Base-by-base conservation (phyloP, 371 early-diverging fungal species). In the Capillidium heterosporum region DNA sequence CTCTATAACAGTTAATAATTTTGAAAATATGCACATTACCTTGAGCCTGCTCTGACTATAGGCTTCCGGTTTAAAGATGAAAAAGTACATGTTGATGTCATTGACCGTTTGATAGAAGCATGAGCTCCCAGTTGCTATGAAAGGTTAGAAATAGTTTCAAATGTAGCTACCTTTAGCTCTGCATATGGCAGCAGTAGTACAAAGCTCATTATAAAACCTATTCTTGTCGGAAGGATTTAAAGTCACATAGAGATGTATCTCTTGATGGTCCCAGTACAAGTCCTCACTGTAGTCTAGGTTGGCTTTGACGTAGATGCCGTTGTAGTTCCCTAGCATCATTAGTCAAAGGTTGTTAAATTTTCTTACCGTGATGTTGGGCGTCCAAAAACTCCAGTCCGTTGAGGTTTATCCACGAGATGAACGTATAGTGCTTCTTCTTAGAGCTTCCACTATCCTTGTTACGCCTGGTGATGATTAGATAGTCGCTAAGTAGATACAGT, bases 191-290 rank as follows among this genome's bases (percentile, higher is more conserved):
- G 24, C 29, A n/a, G 53, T 39, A 31, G 31, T 40, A 13, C 11
- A 11, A 11, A 40, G 39, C 26, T 53, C 41, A n/a, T 39, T 31
- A 40, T 53, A 53, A n/a, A 53, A 53, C n/a, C 53, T 53, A 17
- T 11, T 17, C 26, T 53, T 53, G 24, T 53, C 53, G 11, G 39
- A 39, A 15, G 41, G 10, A 24, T 53, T 46, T 7, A 28, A 19
- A 26, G 47, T 46, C 10, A 29, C 23, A 32, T 29, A 56, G n/a
- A 42, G 23, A 19, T 56, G 56, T 8, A 56, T 44, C 46, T 40
- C 56, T 27, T 56, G 56, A 46, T 40, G 42, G 32, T 56, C 56
- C 56, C 56, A 56, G 28, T 56, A 56, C 5, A 56, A 15, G 28
- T 56, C 56, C 32, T 56, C 56, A 28, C 53, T 53, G 35, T 32